Percentiles rank a stretch among this genome's conserved stretches.
Conservation (phyloP, 2,329 filamentous ascomycete genomes). For the Onygenales sp. region DNA sequence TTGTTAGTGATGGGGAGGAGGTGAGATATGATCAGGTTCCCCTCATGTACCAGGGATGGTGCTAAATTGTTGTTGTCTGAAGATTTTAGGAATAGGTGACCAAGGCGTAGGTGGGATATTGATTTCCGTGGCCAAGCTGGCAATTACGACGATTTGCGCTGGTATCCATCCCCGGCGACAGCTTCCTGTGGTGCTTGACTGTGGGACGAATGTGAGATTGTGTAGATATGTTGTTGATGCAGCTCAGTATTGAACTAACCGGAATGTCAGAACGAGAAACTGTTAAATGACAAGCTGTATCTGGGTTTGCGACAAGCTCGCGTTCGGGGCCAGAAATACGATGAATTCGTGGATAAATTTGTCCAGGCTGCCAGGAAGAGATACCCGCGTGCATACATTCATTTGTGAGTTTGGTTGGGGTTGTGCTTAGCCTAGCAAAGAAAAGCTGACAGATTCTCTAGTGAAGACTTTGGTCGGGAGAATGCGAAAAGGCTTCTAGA, state of each 20-base stretch:
- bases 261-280: conserved; percentile 52
- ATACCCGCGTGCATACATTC: conserved; percentile 73
- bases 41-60: too few species aligned
- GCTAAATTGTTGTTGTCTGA: conserved; percentile 11
- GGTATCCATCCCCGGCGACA: conserved; percentile 72
- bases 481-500: conserved; percentile 73
- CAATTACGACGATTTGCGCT: conserved; percentile 75
- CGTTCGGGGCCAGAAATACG: conserved; percentile 62
- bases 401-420: conserved; percentile 46
- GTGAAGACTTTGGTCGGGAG: conserved; percentile 69
- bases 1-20: conserved; percentile 62
- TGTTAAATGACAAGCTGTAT: conserved; percentile 69
- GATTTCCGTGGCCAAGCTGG: conserved; percentile 75
- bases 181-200: conserved; percentile 74
- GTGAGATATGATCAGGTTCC: conserved; percentile 10
- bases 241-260: not conserved
- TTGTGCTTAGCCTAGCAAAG: not conserved
- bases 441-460: conserved; percentile 7
- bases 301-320: conserved; percentile 62
- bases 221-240: not conserved
- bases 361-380: conserved; percentile 56
- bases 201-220: conserved; percentile 58
- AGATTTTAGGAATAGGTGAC: conserved; percentile 83
- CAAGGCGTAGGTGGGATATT: conserved; percentile 78
- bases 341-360: conserved; percentile 67